Base-by-base conservation (phyloP, 2,329 filamentous ascomycete species). In the Acrocalymma vagum region DNA sequence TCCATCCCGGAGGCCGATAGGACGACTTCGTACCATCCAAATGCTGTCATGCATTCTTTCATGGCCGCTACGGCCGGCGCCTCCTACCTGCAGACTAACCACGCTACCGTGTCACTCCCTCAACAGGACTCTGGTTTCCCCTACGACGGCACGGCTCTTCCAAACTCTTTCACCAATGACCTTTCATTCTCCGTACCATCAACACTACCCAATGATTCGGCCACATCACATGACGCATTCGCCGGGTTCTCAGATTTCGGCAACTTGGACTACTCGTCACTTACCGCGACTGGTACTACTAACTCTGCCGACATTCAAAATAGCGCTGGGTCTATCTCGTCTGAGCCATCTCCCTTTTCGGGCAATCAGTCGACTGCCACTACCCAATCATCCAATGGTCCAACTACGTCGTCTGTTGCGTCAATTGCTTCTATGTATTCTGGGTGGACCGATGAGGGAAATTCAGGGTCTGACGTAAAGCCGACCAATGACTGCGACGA, bases 371-470 rank as follows among this genome's bases (percentile, higher is more conserved):
- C 63, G 3, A 56, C 51, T 11, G 46, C 51, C 17, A 63, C 64
- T 0, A 56, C 61, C 4, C 62, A 68, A 29, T 67, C 67, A 4
- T 63, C 65, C 5, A 55, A 48, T n/a, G 63, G 55, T 9, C 63
- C 61, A 2, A 64, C 56, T 26, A 53, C 62, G 14, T 54, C 62
- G 11, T 67, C 68, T 2, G 62, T 69, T 8, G 58, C 62, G 7
- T 70, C 66, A 11, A 52, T 70, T 17, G 54, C 66, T 14, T 70
- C 67, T 13, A 50, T 67, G 22, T 69, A 69, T 33, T 63, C 66
- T 1, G 63, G 62, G 9, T 70, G 65, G 66, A 69, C 63, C 24
- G 65, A 67, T 15, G 60, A 69, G 16, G 48, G 51, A 36, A 46
- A 43, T 16, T 38, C 38, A 30, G 48, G 51, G 15, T 15, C 53